Evolutionary conservation across 371 early-diverging fungal species (phyloP), one percentile per base, ranked within the genome.

Genomic region (Synchytrium microbalum): DNA sequence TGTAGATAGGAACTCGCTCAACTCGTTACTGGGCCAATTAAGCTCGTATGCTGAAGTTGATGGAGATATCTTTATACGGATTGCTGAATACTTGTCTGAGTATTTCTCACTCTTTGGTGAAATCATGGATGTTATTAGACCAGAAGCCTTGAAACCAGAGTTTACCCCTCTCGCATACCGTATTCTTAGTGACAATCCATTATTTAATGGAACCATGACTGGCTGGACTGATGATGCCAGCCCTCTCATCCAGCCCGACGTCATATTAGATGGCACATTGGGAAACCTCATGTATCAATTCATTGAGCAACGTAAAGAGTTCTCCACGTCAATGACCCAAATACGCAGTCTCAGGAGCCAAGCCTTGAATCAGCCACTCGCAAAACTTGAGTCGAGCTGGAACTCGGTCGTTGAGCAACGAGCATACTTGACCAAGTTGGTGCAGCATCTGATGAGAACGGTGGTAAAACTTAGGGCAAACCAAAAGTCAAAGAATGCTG

Each of bases 401-500:
- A 8, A 55, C 23, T 13, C 56, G 8, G 13, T 24, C 8, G 56
- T 55, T 5, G 56, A 55, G 23, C 56, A 55, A 55, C 23, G 56
- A 5, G 56, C 23, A 24, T 55, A 55, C 24, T 24, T 55, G 5
- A 8, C 13, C 13, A 8, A 13, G 5, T 28, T 55, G 13, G 56
- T 55, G 8, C 56, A 55, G 56, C 56, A 55, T 55, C 28, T 55
- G 56, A 55, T 55, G 56, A n/a, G 24, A 28, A 55, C 23, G 5
- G 28, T 28, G 24, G 25, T 55, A 5, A 8, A 24, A 28, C 23
- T 55, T n/a, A n/a, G 56, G 13, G 56, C 25, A 25, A 8, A 8
- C 13, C 56, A 25, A 24, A 55, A 55, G 24, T 8, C 13, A 8
- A 55, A 55, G 56, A 55, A 55, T 55, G 56, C 56, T 28, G 28